Base-by-base conservation (phyloP, 2,329 filamentous ascomycete species). In the Chalaropsis ovoidea region DNA sequence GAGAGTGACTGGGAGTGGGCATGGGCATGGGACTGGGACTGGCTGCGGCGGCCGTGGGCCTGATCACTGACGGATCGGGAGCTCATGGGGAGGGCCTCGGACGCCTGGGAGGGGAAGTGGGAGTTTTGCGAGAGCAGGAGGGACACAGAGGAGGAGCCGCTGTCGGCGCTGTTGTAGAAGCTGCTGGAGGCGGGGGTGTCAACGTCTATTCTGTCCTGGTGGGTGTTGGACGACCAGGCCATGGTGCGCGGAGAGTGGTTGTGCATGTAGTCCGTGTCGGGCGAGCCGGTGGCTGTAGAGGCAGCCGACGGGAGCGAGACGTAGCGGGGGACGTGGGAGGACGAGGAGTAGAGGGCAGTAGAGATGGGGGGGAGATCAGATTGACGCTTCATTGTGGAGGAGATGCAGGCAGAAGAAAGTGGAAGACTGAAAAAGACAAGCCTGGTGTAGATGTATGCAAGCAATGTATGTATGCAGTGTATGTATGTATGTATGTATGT, bases 241-340 rank as follows among this genome's bases (percentile, higher is more conserved):
- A 31, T 31, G 17, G 52, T 17, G 27, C 5, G 24, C 11, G 52
- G 52, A 15, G 52, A 56, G 15, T n/a, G 52, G 52, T 31, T 56
- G 52, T 56, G 52, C 52, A 56, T 31, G 52, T 56, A 56, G 52
- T 56, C 52, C 31, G 13, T 43, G 42, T 43, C 42, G 17, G 42
- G 42, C 3, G 52, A 31, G 52, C 52, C 27, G 22, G 52, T 13
- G 6, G 52, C 17, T 31, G 52, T 31, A 31, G 52, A 56, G 27
- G 22, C 52, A 31, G 52, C 15, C 15, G 24, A 10, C 13, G 52
- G 52, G 22, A 31, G 52, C 11, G 52, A 56, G 22, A 56, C 52
- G 27, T 56, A 56, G 24, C 52, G 52, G 52, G 52, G 52, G 22
- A 56, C 24, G 15, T 17, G 52, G 1, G 52, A 56, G 52, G 31